Percentiles rank a stretch among this genome's conserved stretches.
These are phyloP conservation scores for Pouteria campechiana DNA, from an alignment of 179 eudicot species.

Conservation along the genomic window DNA sequence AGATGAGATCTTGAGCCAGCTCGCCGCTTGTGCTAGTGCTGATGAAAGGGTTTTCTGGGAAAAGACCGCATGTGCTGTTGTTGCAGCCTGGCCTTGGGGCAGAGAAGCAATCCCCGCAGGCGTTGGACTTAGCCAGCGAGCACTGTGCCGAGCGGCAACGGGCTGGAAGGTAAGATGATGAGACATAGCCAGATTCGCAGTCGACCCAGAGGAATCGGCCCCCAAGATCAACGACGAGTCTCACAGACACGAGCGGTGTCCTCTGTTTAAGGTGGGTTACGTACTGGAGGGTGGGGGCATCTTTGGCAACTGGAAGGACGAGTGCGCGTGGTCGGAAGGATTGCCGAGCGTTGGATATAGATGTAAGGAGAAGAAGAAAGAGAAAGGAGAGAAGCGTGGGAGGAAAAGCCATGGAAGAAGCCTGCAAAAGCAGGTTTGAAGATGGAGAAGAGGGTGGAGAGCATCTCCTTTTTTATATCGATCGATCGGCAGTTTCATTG, in stretches of 20 bases:
- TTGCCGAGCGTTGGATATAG: no score
- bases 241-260: slow-evolving; percentile 10
- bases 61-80: background rate
- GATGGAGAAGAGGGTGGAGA: no score
- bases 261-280: no score
- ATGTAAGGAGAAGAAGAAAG: no score
- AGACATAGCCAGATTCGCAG: background rate
- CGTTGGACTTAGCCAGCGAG: background rate
- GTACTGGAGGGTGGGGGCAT: no score
- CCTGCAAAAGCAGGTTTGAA: no score
- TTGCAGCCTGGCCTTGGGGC: slow-evolving; percentile 3
- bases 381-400: no score
- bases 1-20: background rate
- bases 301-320: no score
- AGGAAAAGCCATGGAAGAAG: no score
- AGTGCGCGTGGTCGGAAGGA: no score
- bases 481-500: no score
- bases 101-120: background rate
- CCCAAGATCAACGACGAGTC: slow-evolving; percentile 14
- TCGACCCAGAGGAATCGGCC: slow-evolving; percentile 21
- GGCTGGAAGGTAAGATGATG: slow-evolving; percentile 3
- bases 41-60: background rate
- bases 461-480: no score
- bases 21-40: background rate
- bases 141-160: slow-evolving; percentile 2